Conservation (phyloP, 192 early-diverging fungal genomes). For the Rhizophlyctis rosea region DNA sequence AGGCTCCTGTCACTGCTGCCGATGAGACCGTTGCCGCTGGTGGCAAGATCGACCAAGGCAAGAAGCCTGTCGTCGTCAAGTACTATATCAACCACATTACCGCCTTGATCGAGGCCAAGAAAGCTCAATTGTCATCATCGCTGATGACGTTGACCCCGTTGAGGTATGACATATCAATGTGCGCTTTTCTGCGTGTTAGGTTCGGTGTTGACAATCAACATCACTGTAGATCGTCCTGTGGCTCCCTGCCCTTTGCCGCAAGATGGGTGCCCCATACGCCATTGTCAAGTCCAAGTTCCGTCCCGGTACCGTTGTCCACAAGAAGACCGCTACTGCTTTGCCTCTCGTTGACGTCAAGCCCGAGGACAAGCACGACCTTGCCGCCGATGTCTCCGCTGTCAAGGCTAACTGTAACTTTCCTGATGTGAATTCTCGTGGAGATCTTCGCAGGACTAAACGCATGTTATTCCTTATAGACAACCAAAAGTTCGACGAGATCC, state of each 20-base stretch:
- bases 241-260: constrained; percentile 99
- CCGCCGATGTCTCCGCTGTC: constrained; percentile 81
- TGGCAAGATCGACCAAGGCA: constrained; percentile 79
- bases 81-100: constrained; percentile 99
- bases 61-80: constrained; percentile 97
- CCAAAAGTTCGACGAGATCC: constrained; percentile 90
- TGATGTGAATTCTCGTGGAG: neutral
- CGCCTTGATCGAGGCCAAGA: constrained; percentile 97
- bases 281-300: constrained; percentile 99
- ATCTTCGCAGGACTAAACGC: neutral
- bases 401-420: constrained; percentile 73
- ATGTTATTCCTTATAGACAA: constrained; percentile 39
- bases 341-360: constrained; percentile 89
- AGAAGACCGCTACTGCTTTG: constrained; percentile 98
- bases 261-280: constrained; percentile 99
- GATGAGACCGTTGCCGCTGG: constrained; percentile 87
- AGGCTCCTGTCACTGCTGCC: constrained; percentile 79
- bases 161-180: too few relatives aligned
- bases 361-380: constrained; percentile 92
- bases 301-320: constrained; percentile 97
- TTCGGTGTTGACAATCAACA: too few relatives aligned
- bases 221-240: constrained; percentile 78
- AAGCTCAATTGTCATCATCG: constrained; percentile 97
- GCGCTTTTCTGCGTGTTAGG: too few relatives aligned
- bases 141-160: constrained; percentile 99